Base-by-base conservation (phyloP, 1,139 yeast genomes). In the Pichia sp. region DNA sequence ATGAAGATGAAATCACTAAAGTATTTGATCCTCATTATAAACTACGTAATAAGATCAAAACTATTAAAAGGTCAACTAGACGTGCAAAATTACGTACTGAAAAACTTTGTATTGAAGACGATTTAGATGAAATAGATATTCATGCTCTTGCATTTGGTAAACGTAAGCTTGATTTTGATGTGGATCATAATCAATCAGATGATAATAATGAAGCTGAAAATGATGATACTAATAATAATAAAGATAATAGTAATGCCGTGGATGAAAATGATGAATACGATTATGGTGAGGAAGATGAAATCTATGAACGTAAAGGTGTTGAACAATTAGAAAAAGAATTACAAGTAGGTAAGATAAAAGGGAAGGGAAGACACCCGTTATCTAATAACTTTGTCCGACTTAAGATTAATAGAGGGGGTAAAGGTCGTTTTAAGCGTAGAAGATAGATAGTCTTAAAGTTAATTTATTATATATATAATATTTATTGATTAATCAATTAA, bases 61-160 rank as follows among this genome's bases (percentile, higher is more conserved):
- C 82, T 0, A 83, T 78, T 45, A 83, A 83, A 66, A 68, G 90
- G 59, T 76, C 81, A 3, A 81, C 88, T 0, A 70, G 83, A 55
- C 70, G 83, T 50, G 79, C 78, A 62, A 77, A 75, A 51, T 73
- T 82, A 56, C 61, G 39, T 62, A 64, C 66, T 0, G 48, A 46
- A 26, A 56, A 46, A 6, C 36, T 62, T 3, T 43, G 47, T 10
- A 54, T 44, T 2, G 58, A 62, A 3, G 74, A 69, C 46, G 56
- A 55, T 3, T 56, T 72, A 39, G 65, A 64, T 30, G 61, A 62
- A 7, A 66, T 70, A 39, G 66, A 78, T 54, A 61, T 78, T 7
- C 80, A 75, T 45, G 63, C 68, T 25, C 79, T 74, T 41, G 63
- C 68, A 25, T 71, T 66, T 48, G 65, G 77, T 31, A 61, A 63